Conservation (phyloP, 2,329 filamentous ascomycete species). For the Microsporum ferrugineum region DNA sequence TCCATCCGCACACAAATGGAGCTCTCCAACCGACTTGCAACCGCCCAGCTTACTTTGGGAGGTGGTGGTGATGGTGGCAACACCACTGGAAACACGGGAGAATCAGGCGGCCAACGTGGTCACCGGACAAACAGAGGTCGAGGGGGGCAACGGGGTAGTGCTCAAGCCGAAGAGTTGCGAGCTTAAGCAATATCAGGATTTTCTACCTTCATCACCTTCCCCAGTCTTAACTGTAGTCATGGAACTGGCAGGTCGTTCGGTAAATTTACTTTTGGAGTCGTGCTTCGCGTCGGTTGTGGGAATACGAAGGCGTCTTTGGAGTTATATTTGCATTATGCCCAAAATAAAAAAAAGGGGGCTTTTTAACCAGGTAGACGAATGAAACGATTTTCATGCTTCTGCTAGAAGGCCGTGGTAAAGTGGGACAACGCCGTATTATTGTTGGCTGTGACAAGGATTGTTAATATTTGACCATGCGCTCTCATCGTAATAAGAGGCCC, state of each 20-base stretch:
- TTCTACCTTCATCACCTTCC: neutral
- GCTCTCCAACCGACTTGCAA: constrained; percentile 86
- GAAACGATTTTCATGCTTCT: neutral
- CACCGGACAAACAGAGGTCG: constrained; percentile 36
- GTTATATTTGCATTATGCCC: constrained; percentile 7
- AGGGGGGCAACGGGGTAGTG: constrained; percentile 29
- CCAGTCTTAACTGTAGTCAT: neutral
- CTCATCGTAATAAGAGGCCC: no score
- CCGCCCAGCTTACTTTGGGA: constrained; percentile 53
- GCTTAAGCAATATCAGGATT: constrained; percentile 18
- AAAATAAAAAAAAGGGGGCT: neutral
- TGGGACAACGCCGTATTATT: neutral
- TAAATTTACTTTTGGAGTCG: constrained; percentile 5
- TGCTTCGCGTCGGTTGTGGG: constrained; percentile 11
- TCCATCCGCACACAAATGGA: constrained; percentile 99
- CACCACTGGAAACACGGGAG: constrained; percentile 14
- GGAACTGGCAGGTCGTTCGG: neutral
- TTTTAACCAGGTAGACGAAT: neutral
- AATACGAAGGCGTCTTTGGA: constrained; percentile 17
- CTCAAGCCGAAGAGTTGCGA: constrained; percentile 30
- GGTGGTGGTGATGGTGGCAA: constrained; percentile 36
- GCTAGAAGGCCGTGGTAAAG: neutral
- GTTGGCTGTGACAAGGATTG: no score
- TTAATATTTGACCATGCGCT: no score
- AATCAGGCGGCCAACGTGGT: constrained; percentile 26